Percentiles rank a stretch among this genome's conserved stretches.
Evolutionary conservation across 176 grass and related monocot species (phyloP).

Genomic region (Oryza glaberrima): DNA sequence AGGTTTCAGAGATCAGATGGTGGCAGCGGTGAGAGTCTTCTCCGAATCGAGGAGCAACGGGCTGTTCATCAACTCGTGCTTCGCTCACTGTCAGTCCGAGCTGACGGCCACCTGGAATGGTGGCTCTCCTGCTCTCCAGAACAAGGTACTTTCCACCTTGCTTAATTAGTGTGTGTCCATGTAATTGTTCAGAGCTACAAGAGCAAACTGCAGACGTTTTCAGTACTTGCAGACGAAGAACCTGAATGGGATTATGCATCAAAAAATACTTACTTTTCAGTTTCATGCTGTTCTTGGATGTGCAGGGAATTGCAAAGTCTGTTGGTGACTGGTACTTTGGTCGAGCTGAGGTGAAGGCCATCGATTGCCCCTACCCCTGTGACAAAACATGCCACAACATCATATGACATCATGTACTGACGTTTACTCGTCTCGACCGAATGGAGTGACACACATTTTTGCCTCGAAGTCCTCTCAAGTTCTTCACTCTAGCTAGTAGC

Average conservation of each 20-base stretch:
- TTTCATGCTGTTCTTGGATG: neutral
- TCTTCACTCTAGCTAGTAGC: neutral
- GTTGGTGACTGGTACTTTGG: constrained; percentile 92
- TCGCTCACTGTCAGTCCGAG: constrained; percentile 82
- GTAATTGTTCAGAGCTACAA: neutral
- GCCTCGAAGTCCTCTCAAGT: neutral
- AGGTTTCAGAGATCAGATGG: constrained; percentile 88
- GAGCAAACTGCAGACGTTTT: neutral
- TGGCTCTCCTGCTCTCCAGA: constrained; percentile 57
- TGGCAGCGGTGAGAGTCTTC: constrained; percentile 48
- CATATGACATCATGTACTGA: constrained; percentile 29
- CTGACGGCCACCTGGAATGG: constrained; percentile 55
- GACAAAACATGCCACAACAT: constrained; percentile 72
- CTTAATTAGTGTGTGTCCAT: too few relatives aligned
- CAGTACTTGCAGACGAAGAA: too few relatives aligned
- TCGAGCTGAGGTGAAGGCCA: constrained; percentile 67
- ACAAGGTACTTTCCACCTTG: constrained; percentile 47
- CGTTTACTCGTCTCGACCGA: neutral
- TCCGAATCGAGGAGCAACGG: constrained; percentile 53
- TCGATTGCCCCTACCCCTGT: constrained; percentile 83
- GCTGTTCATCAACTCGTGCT: constrained; percentile 92
- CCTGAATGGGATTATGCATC: neutral
- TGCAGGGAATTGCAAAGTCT: constrained; percentile 68
- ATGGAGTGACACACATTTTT: neutral
- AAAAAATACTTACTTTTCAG: neutral